phyloP scores from a whole-genome alignment of 306 rosid species.

The Alnus rubra region DNA sequence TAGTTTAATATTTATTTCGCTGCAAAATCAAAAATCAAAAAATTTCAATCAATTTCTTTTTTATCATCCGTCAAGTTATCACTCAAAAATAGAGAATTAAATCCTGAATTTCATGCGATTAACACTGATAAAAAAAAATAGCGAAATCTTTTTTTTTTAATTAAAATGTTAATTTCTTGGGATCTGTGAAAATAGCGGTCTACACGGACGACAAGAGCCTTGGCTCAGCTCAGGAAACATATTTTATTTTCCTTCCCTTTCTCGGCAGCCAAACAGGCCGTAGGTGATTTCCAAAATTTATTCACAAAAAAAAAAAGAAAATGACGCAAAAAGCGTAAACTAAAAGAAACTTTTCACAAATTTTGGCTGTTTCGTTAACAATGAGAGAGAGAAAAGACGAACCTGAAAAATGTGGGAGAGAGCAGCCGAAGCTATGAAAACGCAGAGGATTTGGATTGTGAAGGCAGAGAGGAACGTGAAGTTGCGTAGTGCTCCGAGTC shows the following conservation, averaged over 20 bases:
- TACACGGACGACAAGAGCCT: background rate
- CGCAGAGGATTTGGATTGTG: background rate
- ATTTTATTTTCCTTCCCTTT: background rate
- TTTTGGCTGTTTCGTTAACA: background rate
- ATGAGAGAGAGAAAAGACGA: background rate
- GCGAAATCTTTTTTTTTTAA: no score
- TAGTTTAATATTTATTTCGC: conserved; percentile 5
- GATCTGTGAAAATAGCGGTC: background rate
- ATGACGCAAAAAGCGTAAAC: background rate
- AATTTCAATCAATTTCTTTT: background rate
- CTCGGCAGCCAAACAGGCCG: background rate
- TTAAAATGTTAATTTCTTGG: background rate
- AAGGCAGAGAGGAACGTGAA: background rate
- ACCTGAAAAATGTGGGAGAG: background rate
- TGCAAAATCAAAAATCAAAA: conserved; percentile 10
- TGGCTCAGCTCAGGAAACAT: background rate
- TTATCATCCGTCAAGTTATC: background rate
- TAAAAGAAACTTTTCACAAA: background rate
- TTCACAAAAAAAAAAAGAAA: background rate
- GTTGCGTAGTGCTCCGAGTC: no score
- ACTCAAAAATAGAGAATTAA: background rate
- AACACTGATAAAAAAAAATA: no score
- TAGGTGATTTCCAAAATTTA: no score
- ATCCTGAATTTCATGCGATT: background rate
- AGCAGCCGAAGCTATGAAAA: background rate